Evolutionary conservation across 768 basidiomycete species (phyloP).

Genomic region (Leccinum olivaceopallidum): DNA sequence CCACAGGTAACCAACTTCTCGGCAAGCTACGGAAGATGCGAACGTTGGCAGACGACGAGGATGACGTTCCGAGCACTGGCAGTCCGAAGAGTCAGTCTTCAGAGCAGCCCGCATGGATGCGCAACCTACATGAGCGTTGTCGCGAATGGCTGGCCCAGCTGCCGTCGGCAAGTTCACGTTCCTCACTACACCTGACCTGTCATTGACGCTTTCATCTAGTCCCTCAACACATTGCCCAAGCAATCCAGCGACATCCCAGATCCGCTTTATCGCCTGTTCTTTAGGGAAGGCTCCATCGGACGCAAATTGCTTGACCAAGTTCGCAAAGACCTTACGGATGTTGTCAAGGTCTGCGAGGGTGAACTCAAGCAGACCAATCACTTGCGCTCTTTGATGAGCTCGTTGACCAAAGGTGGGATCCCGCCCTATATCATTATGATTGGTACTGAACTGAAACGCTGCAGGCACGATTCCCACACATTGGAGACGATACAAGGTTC

Average conservation of each 20-base stretch:
- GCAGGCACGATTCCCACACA: constrained; percentile 84
- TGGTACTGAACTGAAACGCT: constrained; percentile 10
- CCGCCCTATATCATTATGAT: neutral
- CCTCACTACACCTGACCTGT: neutral
- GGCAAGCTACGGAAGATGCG: constrained; percentile 93
- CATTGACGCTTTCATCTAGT: constrained; percentile 39
- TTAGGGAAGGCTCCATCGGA: constrained; percentile 83
- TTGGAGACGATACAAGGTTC: constrained; percentile 90
- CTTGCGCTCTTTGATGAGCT: constrained; percentile 86
- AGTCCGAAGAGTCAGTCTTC: constrained; percentile 64
- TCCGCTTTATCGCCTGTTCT: constrained; percentile 87
- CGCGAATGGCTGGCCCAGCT: constrained; percentile 79
- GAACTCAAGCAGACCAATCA: constrained; percentile 95
- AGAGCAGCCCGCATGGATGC: constrained; percentile 96
- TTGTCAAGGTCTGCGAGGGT: constrained; percentile 84
- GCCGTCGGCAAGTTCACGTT: constrained; percentile 58
- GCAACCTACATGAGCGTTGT: constrained; percentile 75
- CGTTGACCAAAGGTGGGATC: constrained; percentile 78
- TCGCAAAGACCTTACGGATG: constrained; percentile 75
- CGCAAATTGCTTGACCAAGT: constrained; percentile 77
- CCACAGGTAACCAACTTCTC: constrained; percentile 74
- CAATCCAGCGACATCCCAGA: constrained; percentile 73
- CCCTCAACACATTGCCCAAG: constrained; percentile 62
- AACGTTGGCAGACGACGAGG: constrained; percentile 83
- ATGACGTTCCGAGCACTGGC: constrained; percentile 52